Percentiles rank a stretch among this genome's conserved stretches.
These are phyloP conservation scores for Globisporangium nagaii DNA, from an alignment of 352 stramenopile genomes.

Conservation along the genomic window DNA sequence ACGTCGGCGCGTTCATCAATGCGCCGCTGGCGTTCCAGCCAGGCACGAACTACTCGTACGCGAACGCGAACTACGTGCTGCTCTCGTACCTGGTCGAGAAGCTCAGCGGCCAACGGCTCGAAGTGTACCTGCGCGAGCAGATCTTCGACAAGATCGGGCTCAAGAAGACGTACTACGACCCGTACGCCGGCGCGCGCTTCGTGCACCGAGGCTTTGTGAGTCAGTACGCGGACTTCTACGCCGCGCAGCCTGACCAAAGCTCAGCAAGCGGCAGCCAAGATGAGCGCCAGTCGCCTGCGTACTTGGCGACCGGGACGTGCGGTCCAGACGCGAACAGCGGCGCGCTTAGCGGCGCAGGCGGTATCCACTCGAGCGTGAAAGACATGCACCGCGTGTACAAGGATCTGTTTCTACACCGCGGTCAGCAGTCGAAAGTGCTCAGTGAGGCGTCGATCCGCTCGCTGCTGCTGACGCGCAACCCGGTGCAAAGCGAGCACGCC, in stretches of 20 bases:
- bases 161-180: conserved; percentile 45
- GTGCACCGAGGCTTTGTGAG: conserved; percentile 33
- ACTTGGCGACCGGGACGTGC: conserved; percentile 46
- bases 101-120: conserved; percentile 32
- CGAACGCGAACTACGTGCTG: conserved; percentile 51
- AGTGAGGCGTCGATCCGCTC: conserved; percentile 29
- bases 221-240: conserved; percentile 53
- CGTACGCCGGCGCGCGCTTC: conserved; percentile 21
- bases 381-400: conserved; percentile 61
- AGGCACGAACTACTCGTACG: conserved; percentile 42
- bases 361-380: conserved; percentile 38
- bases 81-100: conserved; percentile 63
- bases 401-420: conserved; percentile 47
- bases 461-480: conserved; percentile 41
- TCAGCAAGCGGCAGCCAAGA: conserved; percentile 7
- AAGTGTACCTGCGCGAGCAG: conserved; percentile 33
- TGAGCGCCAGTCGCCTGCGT: background rate
- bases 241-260: conserved; percentile 7
- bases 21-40: conserved; percentile 43
- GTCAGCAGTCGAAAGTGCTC: conserved; percentile 37
- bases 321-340: conserved; percentile 29
- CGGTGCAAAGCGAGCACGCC: conserved; percentile 23
- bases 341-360: conserved; percentile 25
- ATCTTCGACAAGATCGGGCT: conserved; percentile 31
- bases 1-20: conserved; percentile 47